Evolutionary conservation across 2,329 filamentous ascomycete species (phyloP).

Genomic region (Beauveria asiatica): DNA sequence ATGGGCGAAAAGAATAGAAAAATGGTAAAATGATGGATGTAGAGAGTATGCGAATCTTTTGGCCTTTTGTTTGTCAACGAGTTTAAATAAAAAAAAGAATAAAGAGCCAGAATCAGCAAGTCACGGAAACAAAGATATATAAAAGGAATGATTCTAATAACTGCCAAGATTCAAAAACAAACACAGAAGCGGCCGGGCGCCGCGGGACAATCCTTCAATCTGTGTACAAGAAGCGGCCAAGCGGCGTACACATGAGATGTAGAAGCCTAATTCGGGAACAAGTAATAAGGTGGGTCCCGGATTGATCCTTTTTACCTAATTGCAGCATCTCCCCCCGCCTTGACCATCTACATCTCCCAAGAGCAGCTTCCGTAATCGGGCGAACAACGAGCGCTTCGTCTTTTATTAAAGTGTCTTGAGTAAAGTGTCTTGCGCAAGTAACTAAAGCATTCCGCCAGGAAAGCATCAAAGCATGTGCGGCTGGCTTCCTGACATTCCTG

Average conservation of each 20-base stretch:
- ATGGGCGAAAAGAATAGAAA: background rate
- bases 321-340: background rate
- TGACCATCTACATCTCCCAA: background rate
- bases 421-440: too few species aligned
- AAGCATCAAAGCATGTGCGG: too few species aligned
- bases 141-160: background rate
- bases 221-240: background rate
- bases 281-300: background rate
- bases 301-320: background rate
- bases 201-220: background rate
- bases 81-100: background rate
- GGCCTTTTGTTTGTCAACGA: too few species aligned
- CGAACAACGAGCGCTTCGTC: background rate
- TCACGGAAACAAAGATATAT: background rate
- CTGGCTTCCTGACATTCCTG: too few species aligned
- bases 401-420: too few species aligned
- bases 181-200: background rate
- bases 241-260: constrained; percentile 4
- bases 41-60: too few species aligned
- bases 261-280: constrained; percentile 9
- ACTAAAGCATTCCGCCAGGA: too few species aligned
- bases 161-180: background rate
- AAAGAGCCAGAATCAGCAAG: too few species aligned
- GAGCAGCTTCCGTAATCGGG: background rate
- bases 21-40: too few species aligned